These are phyloP conservation scores for Lomentospora prolificans DNA, from an alignment of 2,329 filamentous ascomycete genomes.

Conservation along the genomic window DNA sequence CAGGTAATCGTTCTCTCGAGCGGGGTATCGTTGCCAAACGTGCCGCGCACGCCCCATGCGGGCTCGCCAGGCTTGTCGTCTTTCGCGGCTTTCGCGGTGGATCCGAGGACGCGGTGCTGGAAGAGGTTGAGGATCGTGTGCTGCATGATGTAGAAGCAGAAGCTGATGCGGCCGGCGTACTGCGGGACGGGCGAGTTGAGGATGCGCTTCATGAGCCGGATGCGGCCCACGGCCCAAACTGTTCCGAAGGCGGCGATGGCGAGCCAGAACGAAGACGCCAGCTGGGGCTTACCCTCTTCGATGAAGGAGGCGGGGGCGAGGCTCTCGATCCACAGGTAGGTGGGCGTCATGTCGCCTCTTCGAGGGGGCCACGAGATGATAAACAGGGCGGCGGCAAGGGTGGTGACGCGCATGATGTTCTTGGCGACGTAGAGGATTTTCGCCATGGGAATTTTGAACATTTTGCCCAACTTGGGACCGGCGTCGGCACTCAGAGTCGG, in stretches of 20 bases:
- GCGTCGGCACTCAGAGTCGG: not conserved
- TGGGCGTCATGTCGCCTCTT: conserved; percentile 36
- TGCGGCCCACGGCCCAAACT: conserved; percentile 38
- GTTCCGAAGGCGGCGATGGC: conserved; percentile 42
- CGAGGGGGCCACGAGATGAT: conserved; percentile 26
- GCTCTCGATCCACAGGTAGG: conserved; percentile 38
- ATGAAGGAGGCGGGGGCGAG: conserved; percentile 40
- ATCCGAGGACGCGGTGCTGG: conserved; percentile 6
- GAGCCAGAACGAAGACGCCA: conserved; percentile 43
- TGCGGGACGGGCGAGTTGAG: conserved; percentile 41
- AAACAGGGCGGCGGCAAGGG: conserved; percentile 7
- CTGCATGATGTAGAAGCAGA: conserved; percentile 52
- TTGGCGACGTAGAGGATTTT: not conserved
- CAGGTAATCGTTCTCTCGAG: conserved; percentile 10
- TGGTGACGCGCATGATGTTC: not conserved
- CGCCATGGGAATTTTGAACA: not conserved
- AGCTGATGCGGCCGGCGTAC: conserved; percentile 52
- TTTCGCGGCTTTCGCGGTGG: not conserved
- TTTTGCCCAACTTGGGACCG: not conserved
- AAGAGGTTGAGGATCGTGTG: conserved; percentile 11
- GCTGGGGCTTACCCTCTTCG: conserved; percentile 22
- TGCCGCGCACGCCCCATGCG: conserved; percentile 9
- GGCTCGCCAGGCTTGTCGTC: conserved; percentile 3
- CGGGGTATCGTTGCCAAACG: conserved; percentile 8
- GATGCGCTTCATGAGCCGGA: conserved; percentile 34